Evolutionary conservation across 139 green algal species (phyloP), one percentile per base, ranked within the genome.

Genomic region (Picochlorum sp.): DNA sequence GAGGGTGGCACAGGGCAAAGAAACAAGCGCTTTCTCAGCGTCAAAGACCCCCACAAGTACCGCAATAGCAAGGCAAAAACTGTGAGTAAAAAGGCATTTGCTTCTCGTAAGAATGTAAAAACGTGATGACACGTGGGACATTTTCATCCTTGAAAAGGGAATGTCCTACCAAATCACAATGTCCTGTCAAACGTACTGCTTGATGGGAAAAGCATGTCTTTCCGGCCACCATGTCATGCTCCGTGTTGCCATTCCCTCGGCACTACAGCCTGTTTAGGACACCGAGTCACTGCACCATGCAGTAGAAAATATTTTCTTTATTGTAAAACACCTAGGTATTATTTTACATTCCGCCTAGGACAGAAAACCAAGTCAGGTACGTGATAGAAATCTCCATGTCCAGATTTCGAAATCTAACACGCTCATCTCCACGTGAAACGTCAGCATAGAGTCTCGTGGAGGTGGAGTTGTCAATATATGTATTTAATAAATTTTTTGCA

Each of bases 1-100:
- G 77, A 85, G 69, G 79, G 71, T 3, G 69, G 77, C 20, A 52
- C 65, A 47, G 76, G 62, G 8, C 47, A 65, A 24, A 62, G 69
- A 58, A 41, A 49, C 20, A 49, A 38, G 16, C 45, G 18, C 3
- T 18, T 51, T 10, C 18, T 70, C 2, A 44, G 6, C 14, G 14
- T 28, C 13, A 63, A 51, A 11, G 64, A 70, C 5, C 51, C 51
- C 9, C 64, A 61, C 37, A 70, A 70, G 32, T 64, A 30, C 28
- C n/a, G 61, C n/a, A 32, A 41, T 10, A 50, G 20, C 14, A 62
- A 49, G 6, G n/a, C 26, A 24, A 75, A 75, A 52, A 75, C 69
- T 10, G n/a, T 18, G 2, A 49, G 18, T 15, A 32, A 13, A 14
- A 75, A 75, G 56, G 30, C 26, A 32, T 38, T 51, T 52, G 60